These are phyloP conservation scores for Biancaea sappan DNA, from an alignment of 306 rosid species.

Conservation along the genomic window DNA sequence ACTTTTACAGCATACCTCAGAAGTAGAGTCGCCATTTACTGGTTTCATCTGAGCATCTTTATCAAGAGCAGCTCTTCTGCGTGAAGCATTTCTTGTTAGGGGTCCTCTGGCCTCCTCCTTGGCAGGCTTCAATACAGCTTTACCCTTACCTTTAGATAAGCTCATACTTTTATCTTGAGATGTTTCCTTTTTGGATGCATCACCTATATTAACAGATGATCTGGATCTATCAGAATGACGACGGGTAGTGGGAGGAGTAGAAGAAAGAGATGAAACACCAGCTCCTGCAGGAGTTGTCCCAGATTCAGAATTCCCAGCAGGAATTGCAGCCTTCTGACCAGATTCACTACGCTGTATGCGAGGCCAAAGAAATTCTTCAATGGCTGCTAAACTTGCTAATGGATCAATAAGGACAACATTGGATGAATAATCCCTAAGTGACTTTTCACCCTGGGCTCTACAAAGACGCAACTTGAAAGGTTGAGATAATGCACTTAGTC, in stretches of 20 bases:
- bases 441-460: slow-evolving; percentile 92
- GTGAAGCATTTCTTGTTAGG: slow-evolving; percentile 91
- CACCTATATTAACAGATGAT: slow-evolving; percentile 81
- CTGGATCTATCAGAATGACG: slow-evolving; percentile 89
- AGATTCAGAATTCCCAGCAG: slow-evolving; percentile 81
- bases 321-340: slow-evolving; percentile 67
- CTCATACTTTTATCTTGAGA: slow-evolving; percentile 75
- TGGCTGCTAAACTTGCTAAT: slow-evolving; percentile 92
- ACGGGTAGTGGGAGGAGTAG: slow-evolving; percentile 68
- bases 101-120: slow-evolving; percentile 86
- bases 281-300: slow-evolving; percentile 75
- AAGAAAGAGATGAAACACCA: slow-evolving; percentile 71
- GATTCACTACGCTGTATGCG: slow-evolving; percentile 89
- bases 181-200: slow-evolving; percentile 59
- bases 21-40: slow-evolving; percentile 82
- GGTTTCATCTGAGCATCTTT: slow-evolving; percentile 83
- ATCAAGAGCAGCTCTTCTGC: slow-evolving; percentile 82
- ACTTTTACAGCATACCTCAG: slow-evolving; percentile 71
- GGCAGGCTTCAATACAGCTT: slow-evolving; percentile 88
- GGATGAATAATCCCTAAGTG: slow-evolving; percentile 89
- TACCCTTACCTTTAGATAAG: slow-evolving; percentile 95
- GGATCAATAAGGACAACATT: slow-evolving; percentile 95
- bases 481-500: slow-evolving; percentile 88
- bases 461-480: slow-evolving; percentile 95
- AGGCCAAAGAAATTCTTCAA: slow-evolving; percentile 98